These are phyloP conservation scores for Elymus sibiricus DNA, from an alignment of 176 grass and related monocot genomes.

Conservation along the genomic window DNA sequence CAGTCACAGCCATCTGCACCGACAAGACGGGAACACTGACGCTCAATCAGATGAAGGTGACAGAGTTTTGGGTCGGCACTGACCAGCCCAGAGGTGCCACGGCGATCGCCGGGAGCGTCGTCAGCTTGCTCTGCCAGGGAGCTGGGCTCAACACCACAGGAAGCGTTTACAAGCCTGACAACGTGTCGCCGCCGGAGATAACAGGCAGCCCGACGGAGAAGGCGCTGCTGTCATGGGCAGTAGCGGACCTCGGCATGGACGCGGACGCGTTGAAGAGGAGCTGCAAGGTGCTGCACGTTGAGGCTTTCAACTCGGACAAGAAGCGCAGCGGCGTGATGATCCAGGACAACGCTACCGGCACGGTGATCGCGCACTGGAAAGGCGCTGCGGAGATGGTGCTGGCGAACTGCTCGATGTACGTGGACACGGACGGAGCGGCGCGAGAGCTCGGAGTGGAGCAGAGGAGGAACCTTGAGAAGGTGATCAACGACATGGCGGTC, in stretches of 20 bases:
- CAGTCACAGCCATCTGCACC: constrained; percentile 77
- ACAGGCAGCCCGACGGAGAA: constrained; percentile 92
- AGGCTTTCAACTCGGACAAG: constrained; percentile 96
- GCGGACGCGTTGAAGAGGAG: constrained; percentile 22
- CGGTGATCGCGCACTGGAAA: constrained; percentile 66
- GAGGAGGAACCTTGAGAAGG: constrained; percentile 36
- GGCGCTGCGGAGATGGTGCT: constrained; percentile 88
- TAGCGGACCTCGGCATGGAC: constrained; percentile 56
- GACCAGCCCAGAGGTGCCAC: neutral
- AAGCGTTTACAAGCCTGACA: constrained; percentile 47
- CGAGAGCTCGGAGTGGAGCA: constrained; percentile 15
- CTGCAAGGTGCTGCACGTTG: constrained; percentile 59
- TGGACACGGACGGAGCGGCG: constrained; percentile 18
- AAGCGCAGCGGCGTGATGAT: constrained; percentile 74
- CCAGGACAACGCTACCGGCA: constrained; percentile 23
- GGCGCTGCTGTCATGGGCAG: constrained; percentile 78
- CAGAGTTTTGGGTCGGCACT: constrained; percentile 66
- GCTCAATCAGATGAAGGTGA: constrained; percentile 78
- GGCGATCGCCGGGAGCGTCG: neutral
- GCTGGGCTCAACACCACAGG: constrained; percentile 77
- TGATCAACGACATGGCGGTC: constrained; percentile 59
- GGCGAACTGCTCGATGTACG: constrained; percentile 41
- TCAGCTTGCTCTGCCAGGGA: constrained; percentile 46
- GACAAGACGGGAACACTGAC: constrained; percentile 93
- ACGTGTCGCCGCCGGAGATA: constrained; percentile 47